Evolutionary conservation across 2,329 filamentous ascomycete genomes (phyloP), one percentile per base, ranked within the genome.

Genomic region (Sarocladiaceae sp.): DNA sequence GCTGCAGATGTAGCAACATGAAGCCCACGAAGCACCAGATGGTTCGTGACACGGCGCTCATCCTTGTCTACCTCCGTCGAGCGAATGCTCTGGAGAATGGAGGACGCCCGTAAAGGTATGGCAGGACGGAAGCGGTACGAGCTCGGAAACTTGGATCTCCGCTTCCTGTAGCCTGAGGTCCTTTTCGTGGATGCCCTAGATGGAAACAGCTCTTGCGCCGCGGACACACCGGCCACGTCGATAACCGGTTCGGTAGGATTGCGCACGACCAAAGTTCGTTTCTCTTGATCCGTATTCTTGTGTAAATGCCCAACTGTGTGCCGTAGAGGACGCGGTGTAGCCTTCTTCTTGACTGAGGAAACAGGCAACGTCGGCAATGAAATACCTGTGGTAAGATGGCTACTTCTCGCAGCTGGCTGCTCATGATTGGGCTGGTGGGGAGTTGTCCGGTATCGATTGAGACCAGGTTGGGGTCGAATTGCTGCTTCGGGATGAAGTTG

Each of bases 1-100:
- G 79, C 79, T 11, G 80, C 80, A 4, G 75, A 76, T 26, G 77
- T 73, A 4, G 78, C 79, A 35, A 83, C 72, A 54, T 78, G 76
- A 11, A 84, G 64, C 0, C 80, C 80, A 49, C 73, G 70, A 47
- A 83, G 70, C 3, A 83, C 74, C 58, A 80, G 76, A 42, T 71
- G 69, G 58, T 82, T 74, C 22, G 64, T 64, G 20, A 49, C 50
- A 15, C 57, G 52, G 74, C 69, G 7, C 70, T 66, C n/a, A 65
- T 58, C 25, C 68, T 59, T 58, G 8, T 55, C 50, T 15, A 33
- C 11, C n/a, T 48, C 44, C 10, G 26, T 48, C 20, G 56, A 62
- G 31, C 51, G 54, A 18, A 58, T 51, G 23, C 53, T 62, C 15
- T 55, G 58, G 31, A 54, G 58, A n/a, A 68, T 65, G 2, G 68